A percentile compares a stretch with the other conserved stretches of the same genome.
Evolutionary conservation across 495 filamentous ascomycete species (phyloP).

Genomic region (Lepidopterella palustris): DNA sequence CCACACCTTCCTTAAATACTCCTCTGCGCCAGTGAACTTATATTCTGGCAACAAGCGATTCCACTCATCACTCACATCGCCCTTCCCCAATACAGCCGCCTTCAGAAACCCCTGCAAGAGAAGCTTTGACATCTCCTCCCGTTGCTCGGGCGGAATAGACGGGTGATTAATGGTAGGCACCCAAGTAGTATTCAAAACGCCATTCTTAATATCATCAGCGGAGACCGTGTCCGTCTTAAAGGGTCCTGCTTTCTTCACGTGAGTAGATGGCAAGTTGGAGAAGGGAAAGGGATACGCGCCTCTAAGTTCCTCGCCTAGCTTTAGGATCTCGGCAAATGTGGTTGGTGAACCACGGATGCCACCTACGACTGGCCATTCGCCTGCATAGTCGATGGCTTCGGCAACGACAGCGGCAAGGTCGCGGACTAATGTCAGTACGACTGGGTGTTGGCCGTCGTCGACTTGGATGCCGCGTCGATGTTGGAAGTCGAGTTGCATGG

Average conservation of each 20-base stretch:
- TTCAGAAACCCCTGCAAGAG: slow-evolving; percentile 41
- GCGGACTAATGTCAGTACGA: slow-evolving; percentile 44
- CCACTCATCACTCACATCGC: slow-evolving; percentile 45
- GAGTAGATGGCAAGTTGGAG: slow-evolving; percentile 1
- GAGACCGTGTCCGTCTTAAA: slow-evolving; percentile 45
- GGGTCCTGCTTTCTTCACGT: slow-evolving; percentile 20
- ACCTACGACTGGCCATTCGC: slow-evolving; percentile 50
- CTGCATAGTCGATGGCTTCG: slow-evolving; percentile 47
- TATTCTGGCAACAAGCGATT: slow-evolving; percentile 50
- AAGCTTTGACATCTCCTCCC: slow-evolving; percentile 30
- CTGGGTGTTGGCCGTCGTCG: slow-evolving; percentile 42
- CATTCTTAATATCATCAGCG: slow-evolving; percentile 19
- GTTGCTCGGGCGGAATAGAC: slow-evolving; percentile 40
- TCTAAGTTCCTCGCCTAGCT: slow-evolving; percentile 45
- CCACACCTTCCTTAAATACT: slow-evolving; percentile 47
- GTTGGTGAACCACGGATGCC: slow-evolving; percentile 47
- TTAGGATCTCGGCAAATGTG: slow-evolving; percentile 40
- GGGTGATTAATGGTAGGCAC: slow-evolving; percentile 32
- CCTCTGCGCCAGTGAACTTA: slow-evolving; percentile 42
- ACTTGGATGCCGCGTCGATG: slow-evolving; percentile 45
- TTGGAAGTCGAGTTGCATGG: slow-evolving; percentile 43
- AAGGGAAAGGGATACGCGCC: slow-evolving; percentile 34
- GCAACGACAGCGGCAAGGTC: slow-evolving; percentile 46
- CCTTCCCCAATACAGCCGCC: slow-evolving; percentile 37
- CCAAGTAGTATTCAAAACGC: slow-evolving; percentile 17